A percentile compares a stretch with the other conserved stretches of the same genome.
Evolutionary conservation across 257 asterid species (phyloP).

Genomic region (Petrea volubilis): DNA sequence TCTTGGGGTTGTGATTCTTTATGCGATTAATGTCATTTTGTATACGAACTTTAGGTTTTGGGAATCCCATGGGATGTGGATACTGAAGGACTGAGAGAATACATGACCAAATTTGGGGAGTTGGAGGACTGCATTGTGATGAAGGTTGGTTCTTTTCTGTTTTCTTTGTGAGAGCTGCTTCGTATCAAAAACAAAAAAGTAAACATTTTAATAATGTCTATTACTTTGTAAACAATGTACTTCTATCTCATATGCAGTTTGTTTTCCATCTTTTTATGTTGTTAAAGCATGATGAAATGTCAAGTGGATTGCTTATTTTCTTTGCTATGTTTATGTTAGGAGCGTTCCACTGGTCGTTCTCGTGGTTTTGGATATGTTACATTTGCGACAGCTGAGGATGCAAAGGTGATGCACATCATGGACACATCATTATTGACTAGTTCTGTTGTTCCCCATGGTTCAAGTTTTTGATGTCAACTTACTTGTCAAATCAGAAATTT

Average conservation of each 20-base stretch:
- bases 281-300: neutral
- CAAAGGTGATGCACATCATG: slow-evolving; percentile 57
- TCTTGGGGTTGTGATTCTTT: slow-evolving; percentile 1
- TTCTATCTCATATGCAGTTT: neutral
- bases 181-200: neutral
- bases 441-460: slow-evolving; percentile 8
- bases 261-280: slow-evolving; percentile 9
- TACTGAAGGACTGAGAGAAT: slow-evolving; percentile 87
- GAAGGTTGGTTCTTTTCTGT: slow-evolving; percentile 60
- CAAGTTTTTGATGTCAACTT: slow-evolving; percentile 13
- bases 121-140: slow-evolving; percentile 95
- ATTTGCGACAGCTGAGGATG: slow-evolving; percentile 75
- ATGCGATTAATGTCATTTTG: slow-evolving; percentile 9
- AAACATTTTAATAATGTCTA: neutral
- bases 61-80: slow-evolving; percentile 99
- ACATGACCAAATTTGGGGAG: slow-evolving; percentile 95
- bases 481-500: neutral
- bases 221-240: neutral
- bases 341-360: slow-evolving; percentile 91
- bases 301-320: slow-evolving; percentile 4
- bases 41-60: slow-evolving; percentile 60
- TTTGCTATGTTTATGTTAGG: slow-evolving; percentile 55
- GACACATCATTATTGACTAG: neutral
- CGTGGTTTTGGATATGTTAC: slow-evolving; percentile 99
- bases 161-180: neutral